Base-by-base conservation (phyloP, 345 rosid species). In the Euphorbia tirucalli region DNA sequence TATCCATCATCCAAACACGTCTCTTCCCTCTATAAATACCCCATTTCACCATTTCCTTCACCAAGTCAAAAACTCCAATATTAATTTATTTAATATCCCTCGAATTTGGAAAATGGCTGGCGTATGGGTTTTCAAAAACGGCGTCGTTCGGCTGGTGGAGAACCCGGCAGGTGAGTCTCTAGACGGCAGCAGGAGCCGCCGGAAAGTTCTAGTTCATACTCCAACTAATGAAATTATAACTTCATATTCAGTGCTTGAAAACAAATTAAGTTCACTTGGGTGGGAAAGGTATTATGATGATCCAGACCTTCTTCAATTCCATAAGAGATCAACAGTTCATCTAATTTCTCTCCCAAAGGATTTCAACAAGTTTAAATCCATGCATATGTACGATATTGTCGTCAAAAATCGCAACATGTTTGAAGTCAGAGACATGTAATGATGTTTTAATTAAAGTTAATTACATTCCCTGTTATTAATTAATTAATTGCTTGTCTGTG, bases 331-430 rank as follows among this genome's bases (percentile, higher is more conserved):
- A 48, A 83, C 90, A 1, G 74, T 86, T 46, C 84, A 90, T 70
- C 86, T 87, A 74, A 90, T 93, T 70, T 87, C 93, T 24, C 95
- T 93, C 72, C 96, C 98, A 3, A 81, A 30, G 55, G 93, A 90
- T 77, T 93, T 90, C 70, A 75, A 19, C 82, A 86, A 65, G 83
- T 83, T 93, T 84, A 89, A 84, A 72, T 69, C 89, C 80, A 74
- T 85, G 77, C 93, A 93, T 77, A 93, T 93, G 98, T 90, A 77
- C 64, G 96, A 93, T 66, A 90, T 93, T 75, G 93, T 93, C 50
- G 90, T 90, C 66, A 89, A 93, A 68, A 90, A 87, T 68, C 90
- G 88, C 13, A 84, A 85, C 77, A 30, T 81, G 73, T 93, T 93
- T 50, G 83, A 90, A 75, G 96, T 93, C 11, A 83, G 87, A 59